A percentile compares a stretch with the other conserved stretches of the same genome.
These are phyloP conservation scores for Chlamydomonas applanata DNA, from an alignment of 139 green algal genomes.

Conservation along the genomic window DNA sequence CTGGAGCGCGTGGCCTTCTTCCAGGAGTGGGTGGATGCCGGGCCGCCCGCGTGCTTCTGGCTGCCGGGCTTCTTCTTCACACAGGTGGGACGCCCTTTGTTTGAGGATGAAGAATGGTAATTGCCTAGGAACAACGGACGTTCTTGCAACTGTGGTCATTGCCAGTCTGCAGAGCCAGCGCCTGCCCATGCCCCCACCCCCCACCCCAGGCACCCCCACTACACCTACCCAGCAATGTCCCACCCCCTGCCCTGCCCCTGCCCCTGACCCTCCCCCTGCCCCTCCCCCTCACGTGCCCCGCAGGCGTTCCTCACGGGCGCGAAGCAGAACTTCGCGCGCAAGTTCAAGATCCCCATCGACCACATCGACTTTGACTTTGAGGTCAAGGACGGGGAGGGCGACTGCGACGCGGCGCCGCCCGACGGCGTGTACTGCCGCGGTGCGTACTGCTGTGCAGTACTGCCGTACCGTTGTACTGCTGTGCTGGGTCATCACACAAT, in stretches of 20 bases:
- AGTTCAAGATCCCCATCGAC: conserved; percentile 74
- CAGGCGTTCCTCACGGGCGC: conserved; percentile 81
- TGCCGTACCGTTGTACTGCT: too few relatives aligned
- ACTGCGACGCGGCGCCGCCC: conserved; percentile 40
- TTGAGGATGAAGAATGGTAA: not conserved
- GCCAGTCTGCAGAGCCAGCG: too few relatives aligned
- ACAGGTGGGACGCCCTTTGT: conserved; percentile 31
- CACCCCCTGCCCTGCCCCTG: not conserved
- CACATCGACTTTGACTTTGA: conserved; percentile 85
- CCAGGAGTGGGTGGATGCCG: conserved; percentile 67
- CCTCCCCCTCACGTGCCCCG: not conserved
- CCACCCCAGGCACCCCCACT: not conserved
- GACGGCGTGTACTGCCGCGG: conserved; percentile 68
- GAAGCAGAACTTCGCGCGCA: conserved; percentile 84
- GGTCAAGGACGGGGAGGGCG: conserved; percentile 42
- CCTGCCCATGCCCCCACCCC: not conserved
- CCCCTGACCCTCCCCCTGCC: not conserved
- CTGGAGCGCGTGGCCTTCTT: conserved; percentile 67
- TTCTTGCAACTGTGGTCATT: too few relatives aligned
- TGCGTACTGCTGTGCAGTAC: too few relatives aligned
- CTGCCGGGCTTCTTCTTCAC: conserved; percentile 88
- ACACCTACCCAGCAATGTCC: not conserved
- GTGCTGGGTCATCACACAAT: too few relatives aligned
- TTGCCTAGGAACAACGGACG: too few relatives aligned
- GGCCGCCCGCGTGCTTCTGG: conserved; percentile 71